phyloP scores from a whole-genome alignment of 139 green algal genomes.

The Auxenochlorella pyrenoidosa region DNA sequence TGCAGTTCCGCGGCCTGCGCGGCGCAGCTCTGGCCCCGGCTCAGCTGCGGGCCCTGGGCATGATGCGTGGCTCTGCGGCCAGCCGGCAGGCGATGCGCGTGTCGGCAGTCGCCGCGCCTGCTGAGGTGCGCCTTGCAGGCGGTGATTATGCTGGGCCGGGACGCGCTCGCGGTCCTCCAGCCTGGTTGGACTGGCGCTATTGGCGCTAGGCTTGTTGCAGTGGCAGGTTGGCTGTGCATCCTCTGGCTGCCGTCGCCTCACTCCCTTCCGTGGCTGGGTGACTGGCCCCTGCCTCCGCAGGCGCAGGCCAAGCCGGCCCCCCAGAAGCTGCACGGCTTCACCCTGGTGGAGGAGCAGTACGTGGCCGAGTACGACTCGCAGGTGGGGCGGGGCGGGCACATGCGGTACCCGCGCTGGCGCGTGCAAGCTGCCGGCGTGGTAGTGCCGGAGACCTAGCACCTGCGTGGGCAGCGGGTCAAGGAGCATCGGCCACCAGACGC shows the following conservation, averaged over 20 bases:
- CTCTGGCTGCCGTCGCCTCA: no score
- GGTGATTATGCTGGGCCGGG: neutral
- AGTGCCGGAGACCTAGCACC: neutral
- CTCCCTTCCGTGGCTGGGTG: neutral
- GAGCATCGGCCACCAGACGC: no score
- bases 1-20: conserved; percentile 6
- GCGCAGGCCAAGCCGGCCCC: conserved; percentile 31
- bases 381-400: neutral
- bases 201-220: no score
- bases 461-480: no score
- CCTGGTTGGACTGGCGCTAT: no score
- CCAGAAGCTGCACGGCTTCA: conserved; percentile 86
- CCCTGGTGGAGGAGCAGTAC: conserved; percentile 82
- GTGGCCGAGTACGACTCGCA: conserved; percentile 87
- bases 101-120: conserved; percentile 17
- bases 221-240: no score
- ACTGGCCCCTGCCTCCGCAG: neutral
- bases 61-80: neutral
- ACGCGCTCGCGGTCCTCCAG: neutral
- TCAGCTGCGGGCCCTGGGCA: neutral
- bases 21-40: neutral
- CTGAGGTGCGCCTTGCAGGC: neutral
- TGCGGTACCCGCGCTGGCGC: no score
- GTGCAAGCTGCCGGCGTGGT: neutral
- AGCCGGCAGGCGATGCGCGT: neutral